Conservation (phyloP, 2,329 filamentous ascomycete genomes). For the Dendryphion nanum region DNA sequence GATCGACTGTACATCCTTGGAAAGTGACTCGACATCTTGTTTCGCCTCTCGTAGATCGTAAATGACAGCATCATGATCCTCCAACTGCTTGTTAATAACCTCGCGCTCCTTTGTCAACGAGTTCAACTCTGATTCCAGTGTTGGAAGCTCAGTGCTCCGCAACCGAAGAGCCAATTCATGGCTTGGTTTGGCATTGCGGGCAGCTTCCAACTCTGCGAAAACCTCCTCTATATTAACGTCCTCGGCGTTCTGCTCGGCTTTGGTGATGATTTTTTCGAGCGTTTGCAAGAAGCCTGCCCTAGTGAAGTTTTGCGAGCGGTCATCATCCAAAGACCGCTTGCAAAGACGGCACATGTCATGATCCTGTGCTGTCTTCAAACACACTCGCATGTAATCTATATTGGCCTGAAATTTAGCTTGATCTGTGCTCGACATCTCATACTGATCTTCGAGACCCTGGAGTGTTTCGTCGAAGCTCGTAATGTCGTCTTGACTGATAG, state of each 20-base stretch:
- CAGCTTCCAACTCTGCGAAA: slow-evolving; percentile 58
- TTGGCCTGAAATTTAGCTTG: slow-evolving; percentile 68
- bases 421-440: slow-evolving; percentile 59
- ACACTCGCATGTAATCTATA: slow-evolving; percentile 69
- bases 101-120: slow-evolving; percentile 45
- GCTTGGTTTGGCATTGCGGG: slow-evolving; percentile 56
- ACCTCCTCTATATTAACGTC: slow-evolving; percentile 59
- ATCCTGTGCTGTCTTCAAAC: slow-evolving; percentile 63
- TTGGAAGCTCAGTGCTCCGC: slow-evolving; percentile 66
- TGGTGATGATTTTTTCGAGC: slow-evolving; percentile 57
- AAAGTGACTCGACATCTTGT: slow-evolving; percentile 72
- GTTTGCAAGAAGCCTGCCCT: slow-evolving; percentile 61
- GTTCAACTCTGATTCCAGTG: slow-evolving; percentile 62
- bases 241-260: slow-evolving; percentile 55
- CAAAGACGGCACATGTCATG: slow-evolving; percentile 78
- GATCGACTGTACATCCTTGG: slow-evolving; percentile 75
- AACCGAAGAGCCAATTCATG: slow-evolving; percentile 76
- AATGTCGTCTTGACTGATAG: slow-evolving; percentile 37
- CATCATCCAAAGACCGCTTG: slow-evolving; percentile 61
- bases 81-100: slow-evolving; percentile 42
- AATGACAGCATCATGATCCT: slow-evolving; percentile 67
- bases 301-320: slow-evolving; percentile 55
- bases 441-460: slow-evolving; percentile 50
- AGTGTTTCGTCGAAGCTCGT: slow-evolving; percentile 53
- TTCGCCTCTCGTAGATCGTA: slow-evolving; percentile 62